Base-by-base conservation (phyloP, 345 rosid species). In the Crucihimalaya himalaica region DNA sequence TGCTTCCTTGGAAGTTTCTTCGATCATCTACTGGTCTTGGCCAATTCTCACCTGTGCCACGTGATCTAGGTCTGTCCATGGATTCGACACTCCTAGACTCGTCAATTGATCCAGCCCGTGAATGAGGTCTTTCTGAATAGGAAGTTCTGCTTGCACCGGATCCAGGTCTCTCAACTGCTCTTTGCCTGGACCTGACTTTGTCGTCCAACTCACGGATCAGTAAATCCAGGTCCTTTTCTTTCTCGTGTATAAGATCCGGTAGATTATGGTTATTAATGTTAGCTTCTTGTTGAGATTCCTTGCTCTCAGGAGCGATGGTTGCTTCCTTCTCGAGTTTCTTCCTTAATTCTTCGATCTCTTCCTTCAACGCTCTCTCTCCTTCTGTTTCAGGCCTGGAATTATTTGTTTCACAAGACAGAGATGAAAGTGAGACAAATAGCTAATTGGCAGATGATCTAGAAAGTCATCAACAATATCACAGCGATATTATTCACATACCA, bases 381-480 rank as follows among this genome's bases (percentile, higher is more conserved):
- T 83, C 96, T 6, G 98, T 85, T 82, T 87, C 89, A 59, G 87
- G 90, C 90, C 99, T 96, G 88, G 79, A 84, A 72, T 75, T 3
- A 39, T 2, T 37, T 16, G 67, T 20, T 63, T 23, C 27, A 59
- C 16, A 29, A 64, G 28, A 70, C 6, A 34, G 29, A 72, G 21
- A 39, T 37, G 20, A 6, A 18, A 58, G 42, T 55, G 16, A 59
- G 72, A 31, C 66, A 35, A 62, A 35, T 62, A 47, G 18, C 40
- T 39, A 48, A 28, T 20, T 39, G 45, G 23, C 55, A 74, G 51
- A 27, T 46, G 52, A 58, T 56, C 4, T 18, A 65, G 59, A 48
- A 39, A 65, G 31, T 11, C 57, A 64, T 10, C 43, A 16, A 51
- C 10, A 68, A 8, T 13, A 43, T 6, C 46, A 66, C 52, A 57